Conservation (phyloP, 257 asterid species). For the Nicotiana benthamiana region DNA sequence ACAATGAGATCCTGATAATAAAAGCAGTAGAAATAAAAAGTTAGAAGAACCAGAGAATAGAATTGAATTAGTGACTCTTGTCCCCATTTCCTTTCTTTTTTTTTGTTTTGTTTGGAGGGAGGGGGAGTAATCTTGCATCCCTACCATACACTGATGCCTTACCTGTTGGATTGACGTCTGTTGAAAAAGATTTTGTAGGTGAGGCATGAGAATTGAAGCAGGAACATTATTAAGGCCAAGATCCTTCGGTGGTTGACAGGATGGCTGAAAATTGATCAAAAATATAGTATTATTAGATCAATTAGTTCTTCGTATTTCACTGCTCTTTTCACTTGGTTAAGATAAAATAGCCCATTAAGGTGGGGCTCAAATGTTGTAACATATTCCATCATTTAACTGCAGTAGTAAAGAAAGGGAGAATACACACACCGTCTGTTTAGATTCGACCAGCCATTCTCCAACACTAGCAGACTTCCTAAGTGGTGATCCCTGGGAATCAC, state of each 20-base stretch:
- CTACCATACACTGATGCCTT: background rate
- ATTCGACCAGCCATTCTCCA: constrained; percentile 80
- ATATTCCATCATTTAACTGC: constrained; percentile 10
- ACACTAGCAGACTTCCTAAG: constrained; percentile 93
- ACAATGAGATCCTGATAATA: constrained; percentile 68
- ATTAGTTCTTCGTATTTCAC: background rate
- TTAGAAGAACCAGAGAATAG: background rate
- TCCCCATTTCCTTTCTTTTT: background rate
- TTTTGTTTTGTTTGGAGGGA: background rate
- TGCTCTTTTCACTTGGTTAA: background rate
- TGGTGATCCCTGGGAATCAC: constrained; percentile 66
- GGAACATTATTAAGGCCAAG: constrained; percentile 43
- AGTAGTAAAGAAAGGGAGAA: constrained; percentile 8
- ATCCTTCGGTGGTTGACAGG: constrained; percentile 53
- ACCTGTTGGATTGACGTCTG: constrained; percentile 95
- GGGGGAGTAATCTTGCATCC: background rate
- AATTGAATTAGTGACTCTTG: background rate
- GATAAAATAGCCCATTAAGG: background rate
- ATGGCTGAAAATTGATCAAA: constrained; percentile 51
- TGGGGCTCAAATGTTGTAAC: background rate
- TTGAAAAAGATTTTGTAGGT: constrained; percentile 90
- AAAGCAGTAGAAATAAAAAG: background rate
- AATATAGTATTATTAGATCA: background rate
- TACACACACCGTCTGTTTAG: constrained; percentile 65
- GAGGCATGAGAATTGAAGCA: constrained; percentile 83